These are phyloP conservation scores for Arctostaphylos glauca DNA, from an alignment of 148 eudicot species.

Conservation along the genomic window DNA sequence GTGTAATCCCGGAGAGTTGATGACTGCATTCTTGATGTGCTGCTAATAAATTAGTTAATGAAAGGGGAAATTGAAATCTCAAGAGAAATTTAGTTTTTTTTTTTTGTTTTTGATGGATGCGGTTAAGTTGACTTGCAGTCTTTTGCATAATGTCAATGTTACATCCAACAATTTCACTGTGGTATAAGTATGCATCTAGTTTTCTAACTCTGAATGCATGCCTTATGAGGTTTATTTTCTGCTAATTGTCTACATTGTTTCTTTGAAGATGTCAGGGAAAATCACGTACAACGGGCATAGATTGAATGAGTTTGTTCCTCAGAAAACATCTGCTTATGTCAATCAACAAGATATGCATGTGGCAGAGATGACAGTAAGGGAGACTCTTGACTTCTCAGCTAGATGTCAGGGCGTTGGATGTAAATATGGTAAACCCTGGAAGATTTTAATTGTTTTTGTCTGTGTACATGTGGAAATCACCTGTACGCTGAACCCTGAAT, in stretches of 20 bases:
- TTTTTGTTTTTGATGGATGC: background rate
- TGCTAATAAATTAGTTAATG: background rate
- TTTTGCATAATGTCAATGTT: background rate
- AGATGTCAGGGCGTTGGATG: constrained; percentile 95
- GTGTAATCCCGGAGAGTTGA: background rate
- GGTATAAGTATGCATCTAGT: too few species aligned
- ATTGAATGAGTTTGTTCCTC: constrained; percentile 91
- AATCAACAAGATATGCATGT: constrained; percentile 95
- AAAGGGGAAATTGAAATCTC: background rate
- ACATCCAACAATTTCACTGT: background rate
- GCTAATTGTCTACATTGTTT: constrained; percentile 31
- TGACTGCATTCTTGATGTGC: background rate
- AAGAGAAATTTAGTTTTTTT: background rate
- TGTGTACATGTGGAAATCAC: constrained; percentile 5
- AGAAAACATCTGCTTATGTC: constrained; percentile 90
- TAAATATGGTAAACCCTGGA: constrained; percentile 76
- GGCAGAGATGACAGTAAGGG: constrained; percentile 98
- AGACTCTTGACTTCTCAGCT: constrained; percentile 88
- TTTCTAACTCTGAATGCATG: background rate
- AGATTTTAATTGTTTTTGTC: background rate
- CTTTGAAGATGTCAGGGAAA: constrained; percentile 83
- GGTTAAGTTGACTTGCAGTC: background rate
- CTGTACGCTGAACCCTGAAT: constrained; percentile 24
- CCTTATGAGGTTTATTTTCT: background rate
- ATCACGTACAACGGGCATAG: constrained; percentile 91